Percentiles rank a stretch among this genome's conserved stretches.
Evolutionary conservation across 2,329 filamentous ascomycete genomes (phyloP).

Genomic region (Beauveria bassiana): DNA sequence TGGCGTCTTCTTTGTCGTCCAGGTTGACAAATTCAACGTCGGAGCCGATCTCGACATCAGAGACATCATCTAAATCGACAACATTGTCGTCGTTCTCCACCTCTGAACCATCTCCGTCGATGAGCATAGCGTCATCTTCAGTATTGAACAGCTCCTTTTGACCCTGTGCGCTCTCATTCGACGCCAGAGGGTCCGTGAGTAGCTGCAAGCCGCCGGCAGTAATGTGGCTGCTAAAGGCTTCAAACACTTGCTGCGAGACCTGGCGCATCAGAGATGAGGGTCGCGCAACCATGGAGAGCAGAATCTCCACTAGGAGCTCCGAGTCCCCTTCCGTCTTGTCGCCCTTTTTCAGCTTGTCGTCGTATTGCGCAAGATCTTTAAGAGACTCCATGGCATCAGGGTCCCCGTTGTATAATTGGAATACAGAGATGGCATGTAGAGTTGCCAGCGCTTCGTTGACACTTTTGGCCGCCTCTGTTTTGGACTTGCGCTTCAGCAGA

Average conservation of each 20-base stretch:
- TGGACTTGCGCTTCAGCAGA: slow-evolving; percentile 36
- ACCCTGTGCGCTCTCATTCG: slow-evolving; percentile 73
- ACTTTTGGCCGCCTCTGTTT: slow-evolving; percentile 28
- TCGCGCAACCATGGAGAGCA: slow-evolving; percentile 83
- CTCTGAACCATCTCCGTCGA: slow-evolving; percentile 35
- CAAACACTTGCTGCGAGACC: slow-evolving; percentile 81
- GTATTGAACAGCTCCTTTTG: slow-evolving; percentile 79
- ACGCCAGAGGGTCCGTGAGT: slow-evolving; percentile 60
- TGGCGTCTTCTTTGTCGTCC: slow-evolving; percentile 32
- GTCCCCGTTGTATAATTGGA: slow-evolving; percentile 87
- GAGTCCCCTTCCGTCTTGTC: slow-evolving; percentile 52
- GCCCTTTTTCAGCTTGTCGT: slow-evolving; percentile 52
- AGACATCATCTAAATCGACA: slow-evolving; percentile 24
- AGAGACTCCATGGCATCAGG: slow-evolving; percentile 76
- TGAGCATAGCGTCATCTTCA: slow-evolving; percentile 51
- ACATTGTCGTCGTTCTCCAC: slow-evolving; percentile 30
- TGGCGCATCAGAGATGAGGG: slow-evolving; percentile 79
- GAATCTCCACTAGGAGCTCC: slow-evolving; percentile 73
- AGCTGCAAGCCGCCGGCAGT: slow-evolving; percentile 63
- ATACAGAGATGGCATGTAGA: slow-evolving; percentile 73
- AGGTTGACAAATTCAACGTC: slow-evolving; percentile 44
- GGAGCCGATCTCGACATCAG: slow-evolving; percentile 41
- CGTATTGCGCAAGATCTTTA: slow-evolving; percentile 71
- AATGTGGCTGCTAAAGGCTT: slow-evolving; percentile 69
- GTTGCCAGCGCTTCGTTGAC: slow-evolving; percentile 62